These are phyloP conservation scores for Plicaturopsis crispa DNA, from an alignment of 768 basidiomycete genomes.

Conservation along the genomic window DNA sequence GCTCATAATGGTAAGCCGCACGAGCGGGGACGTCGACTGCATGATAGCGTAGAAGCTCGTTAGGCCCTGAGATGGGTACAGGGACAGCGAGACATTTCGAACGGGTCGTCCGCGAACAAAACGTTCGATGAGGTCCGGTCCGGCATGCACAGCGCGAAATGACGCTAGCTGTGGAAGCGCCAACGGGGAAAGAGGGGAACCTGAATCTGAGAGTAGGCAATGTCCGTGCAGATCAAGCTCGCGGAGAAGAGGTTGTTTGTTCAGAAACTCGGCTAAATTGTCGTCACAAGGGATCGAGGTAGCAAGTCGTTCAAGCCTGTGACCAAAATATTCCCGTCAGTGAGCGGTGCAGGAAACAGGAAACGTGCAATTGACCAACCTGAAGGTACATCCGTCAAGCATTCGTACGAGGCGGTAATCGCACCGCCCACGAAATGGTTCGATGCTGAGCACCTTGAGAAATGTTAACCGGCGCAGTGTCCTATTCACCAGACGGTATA, in stretches of 20 bases:
- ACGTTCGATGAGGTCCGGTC: conserved; percentile 34
- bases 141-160: conserved; percentile 49
- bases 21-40: conserved; percentile 29
- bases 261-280: conserved; percentile 42
- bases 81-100: conserved; percentile 43
- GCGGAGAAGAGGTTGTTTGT: conserved; percentile 35
- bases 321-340: too few species aligned
- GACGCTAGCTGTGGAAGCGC: conserved; percentile 40
- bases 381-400: conserved; percentile 34
- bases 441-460: conserved; percentile 39
- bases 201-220: conserved; percentile 30
- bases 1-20: conserved; percentile 49
- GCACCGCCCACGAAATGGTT: conserved; percentile 43
- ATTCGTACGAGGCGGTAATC: conserved; percentile 39
- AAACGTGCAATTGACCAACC: too few species aligned
- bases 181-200: conserved; percentile 23
- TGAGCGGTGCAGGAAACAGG: too few species aligned
- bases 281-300: conserved; percentile 50
- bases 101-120: conserved; percentile 42
- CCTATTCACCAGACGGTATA: conserved; percentile 41
- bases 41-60: conserved; percentile 36
- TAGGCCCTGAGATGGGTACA: conserved; percentile 33
- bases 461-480: conserved; percentile 29
- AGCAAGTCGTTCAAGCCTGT: conserved; percentile 37
- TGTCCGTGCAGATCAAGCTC: conserved; percentile 53